phyloP scores from a whole-genome alignment of 139 green algal species.

The Chlamydomonas applanata region DNA sequence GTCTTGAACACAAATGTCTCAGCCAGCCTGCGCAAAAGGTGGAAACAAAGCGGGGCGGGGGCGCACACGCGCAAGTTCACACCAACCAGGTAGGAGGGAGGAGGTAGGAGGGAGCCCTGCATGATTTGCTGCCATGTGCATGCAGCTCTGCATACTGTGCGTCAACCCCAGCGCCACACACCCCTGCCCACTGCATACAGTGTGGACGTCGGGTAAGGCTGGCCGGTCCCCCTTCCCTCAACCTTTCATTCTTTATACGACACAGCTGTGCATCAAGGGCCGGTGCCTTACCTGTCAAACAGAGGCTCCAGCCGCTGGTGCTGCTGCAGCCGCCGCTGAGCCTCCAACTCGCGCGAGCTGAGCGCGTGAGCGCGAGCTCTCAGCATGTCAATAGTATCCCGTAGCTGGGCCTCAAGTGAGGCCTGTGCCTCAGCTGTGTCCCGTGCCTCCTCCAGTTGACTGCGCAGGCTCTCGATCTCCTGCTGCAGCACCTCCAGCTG shows the following conservation, averaged over 20 bases:
- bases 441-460: constrained; percentile 22
- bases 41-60: no score
- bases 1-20: constrained; percentile 46
- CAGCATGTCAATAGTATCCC: constrained; percentile 45
- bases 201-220: no score
- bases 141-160: no score
- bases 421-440: constrained; percentile 15
- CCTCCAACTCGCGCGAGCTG: constrained; percentile 39
- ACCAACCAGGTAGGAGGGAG: no score
- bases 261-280: no score
- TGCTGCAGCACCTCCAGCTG: neutral
- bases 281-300: constrained; percentile 34
- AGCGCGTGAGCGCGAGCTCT: constrained; percentile 19
- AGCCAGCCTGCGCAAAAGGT: constrained; percentile 28
- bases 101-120: no score
- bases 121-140: no score
- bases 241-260: no score
- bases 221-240: no score
- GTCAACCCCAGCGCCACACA: no score
- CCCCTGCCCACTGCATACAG: no score
- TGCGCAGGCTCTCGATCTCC: constrained; percentile 17
- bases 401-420: constrained; percentile 36
- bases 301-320: constrained; percentile 41
- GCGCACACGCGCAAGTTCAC: no score
- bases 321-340: constrained; percentile 46